Evolutionary conservation across 202 grass and related monocot species (phyloP).

Genomic region (Hordeum pubiflorum): DNA sequence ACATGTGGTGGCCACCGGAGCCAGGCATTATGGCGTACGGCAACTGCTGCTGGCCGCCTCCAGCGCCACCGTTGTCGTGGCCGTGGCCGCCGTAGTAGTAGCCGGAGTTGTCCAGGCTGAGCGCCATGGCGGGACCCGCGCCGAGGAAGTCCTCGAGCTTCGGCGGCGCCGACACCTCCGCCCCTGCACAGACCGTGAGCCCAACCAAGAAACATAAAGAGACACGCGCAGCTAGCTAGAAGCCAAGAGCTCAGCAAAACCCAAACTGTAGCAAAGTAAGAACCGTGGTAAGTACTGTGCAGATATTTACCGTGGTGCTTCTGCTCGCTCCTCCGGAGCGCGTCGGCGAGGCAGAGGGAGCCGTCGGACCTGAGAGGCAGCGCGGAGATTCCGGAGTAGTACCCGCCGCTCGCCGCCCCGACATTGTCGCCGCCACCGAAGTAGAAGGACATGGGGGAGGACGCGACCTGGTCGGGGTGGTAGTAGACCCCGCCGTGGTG

Average conservation of each 20-base stretch:
- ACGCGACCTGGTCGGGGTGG: slow-evolving; percentile 13
- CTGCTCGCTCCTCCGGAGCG: slow-evolving; percentile 45
- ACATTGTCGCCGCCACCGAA: slow-evolving; percentile 28
- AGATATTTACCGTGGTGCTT: slow-evolving; percentile 37
- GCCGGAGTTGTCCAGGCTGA: slow-evolving; percentile 64
- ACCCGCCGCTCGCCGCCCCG: slow-evolving; percentile 9
- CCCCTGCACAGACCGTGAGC: slow-evolving; percentile 32
- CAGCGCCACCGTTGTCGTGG: background rate
- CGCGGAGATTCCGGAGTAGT: slow-evolving; percentile 65
- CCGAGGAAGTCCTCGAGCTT: slow-evolving; percentile 98
- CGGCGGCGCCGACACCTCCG: slow-evolving; percentile 62
- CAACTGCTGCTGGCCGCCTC: background rate
- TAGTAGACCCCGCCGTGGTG: slow-evolving; percentile 36
- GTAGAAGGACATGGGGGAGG: slow-evolving; percentile 28
- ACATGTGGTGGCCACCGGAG: slow-evolving; percentile 31
- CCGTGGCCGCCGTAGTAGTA: slow-evolving; percentile 60
- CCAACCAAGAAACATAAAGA: slow-evolving; percentile 25
- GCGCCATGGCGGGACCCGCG: slow-evolving; percentile 62
- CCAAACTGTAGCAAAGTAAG: slow-evolving; percentile 39
- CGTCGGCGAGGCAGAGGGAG: slow-evolving; percentile 79
- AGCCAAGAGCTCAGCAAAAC: slow-evolving; percentile 15
- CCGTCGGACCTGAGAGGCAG: slow-evolving; percentile 92
- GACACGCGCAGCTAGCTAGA: background rate
- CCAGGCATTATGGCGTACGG: slow-evolving; percentile 9
- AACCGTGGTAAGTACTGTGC: slow-evolving; percentile 5